Conservation (phyloP, 371 early-diverging fungal genomes). For the Gilbertella persicaria region DNA sequence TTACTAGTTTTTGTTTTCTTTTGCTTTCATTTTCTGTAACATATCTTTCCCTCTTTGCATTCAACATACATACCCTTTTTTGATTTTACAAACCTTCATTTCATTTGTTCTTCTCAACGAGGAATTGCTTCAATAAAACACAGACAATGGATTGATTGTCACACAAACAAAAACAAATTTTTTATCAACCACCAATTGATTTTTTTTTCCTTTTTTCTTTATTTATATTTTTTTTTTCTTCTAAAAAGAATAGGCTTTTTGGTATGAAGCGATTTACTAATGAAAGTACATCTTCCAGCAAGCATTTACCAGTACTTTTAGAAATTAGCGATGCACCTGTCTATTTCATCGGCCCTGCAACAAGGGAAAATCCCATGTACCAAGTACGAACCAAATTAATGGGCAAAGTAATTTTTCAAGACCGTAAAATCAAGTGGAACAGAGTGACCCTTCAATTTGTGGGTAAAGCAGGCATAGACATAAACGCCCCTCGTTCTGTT, state of each 20-base stretch:
- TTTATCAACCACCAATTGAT: too few relatives aligned
- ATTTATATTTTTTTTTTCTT: conserved; percentile 1
- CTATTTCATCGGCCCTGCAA: conserved; percentile 47
- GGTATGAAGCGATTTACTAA: conserved; percentile 25
- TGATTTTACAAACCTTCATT: too few relatives aligned
- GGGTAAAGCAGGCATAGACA: conserved; percentile 42
- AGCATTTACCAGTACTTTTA: conserved; percentile 23
- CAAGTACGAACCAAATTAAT: conserved; percentile 41
- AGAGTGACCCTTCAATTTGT: conserved; percentile 44
- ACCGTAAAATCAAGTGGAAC: conserved; percentile 50
- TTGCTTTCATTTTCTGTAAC: neutral
- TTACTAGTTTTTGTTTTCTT: conserved; percentile 48
- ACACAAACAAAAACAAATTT: too few relatives aligned
- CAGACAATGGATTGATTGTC: too few relatives aligned
- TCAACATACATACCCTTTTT: too few relatives aligned
- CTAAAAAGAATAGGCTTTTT: neutral
- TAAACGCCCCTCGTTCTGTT: conserved; percentile 25
- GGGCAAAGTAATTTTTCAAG: conserved; percentile 42
- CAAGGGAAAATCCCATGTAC: conserved; percentile 45
- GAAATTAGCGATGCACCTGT: conserved; percentile 32
- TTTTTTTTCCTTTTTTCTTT: conserved; percentile 1
- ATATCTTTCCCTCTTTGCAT: too few relatives aligned
- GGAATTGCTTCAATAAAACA: too few relatives aligned
- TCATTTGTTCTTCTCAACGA: too few relatives aligned
- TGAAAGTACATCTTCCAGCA: conserved; percentile 8